These are phyloP conservation scores for Rosa persica DNA, from an alignment of 306 rosid genomes.

Conservation along the genomic window DNA sequence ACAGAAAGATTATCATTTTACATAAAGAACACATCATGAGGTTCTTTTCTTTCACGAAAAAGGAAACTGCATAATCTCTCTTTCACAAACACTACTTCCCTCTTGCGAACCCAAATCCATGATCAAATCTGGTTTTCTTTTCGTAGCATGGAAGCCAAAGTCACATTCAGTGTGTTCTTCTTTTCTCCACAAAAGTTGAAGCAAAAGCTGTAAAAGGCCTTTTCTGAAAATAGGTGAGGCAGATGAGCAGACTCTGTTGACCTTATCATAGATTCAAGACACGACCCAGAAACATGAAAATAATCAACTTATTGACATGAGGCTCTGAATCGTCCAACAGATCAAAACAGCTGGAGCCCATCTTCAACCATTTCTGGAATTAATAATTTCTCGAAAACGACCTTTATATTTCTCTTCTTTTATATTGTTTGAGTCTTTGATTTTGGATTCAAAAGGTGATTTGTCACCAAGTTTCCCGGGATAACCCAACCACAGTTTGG, in stretches of 20 bases:
- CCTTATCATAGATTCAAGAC: background rate
- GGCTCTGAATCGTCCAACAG: constrained; percentile 18
- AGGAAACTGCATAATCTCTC: background rate
- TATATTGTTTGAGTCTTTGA: background rate
- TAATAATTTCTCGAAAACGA: constrained; percentile 16
- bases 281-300: background rate
- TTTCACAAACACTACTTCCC: no score
- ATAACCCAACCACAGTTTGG: background rate
- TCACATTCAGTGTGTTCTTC: background rate
- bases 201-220: background rate
- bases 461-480: background rate
- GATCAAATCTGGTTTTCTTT: background rate
- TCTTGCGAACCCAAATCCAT: no score
- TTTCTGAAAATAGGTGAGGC: background rate
- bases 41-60: background rate
- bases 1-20: no score
- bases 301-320: background rate
- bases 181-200: background rate
- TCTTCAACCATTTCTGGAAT: constrained; percentile 11
- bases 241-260: constrained; percentile 3
- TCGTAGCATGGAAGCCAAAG: background rate
- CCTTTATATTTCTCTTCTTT: background rate
- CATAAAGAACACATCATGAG: no score
- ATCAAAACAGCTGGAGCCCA: constrained; percentile 18
- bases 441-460: constrained; percentile 1